These are phyloP conservation scores for Xylariaceae sp. DNA, from an alignment of 2,329 filamentous ascomycete species.

Conservation along the genomic window DNA sequence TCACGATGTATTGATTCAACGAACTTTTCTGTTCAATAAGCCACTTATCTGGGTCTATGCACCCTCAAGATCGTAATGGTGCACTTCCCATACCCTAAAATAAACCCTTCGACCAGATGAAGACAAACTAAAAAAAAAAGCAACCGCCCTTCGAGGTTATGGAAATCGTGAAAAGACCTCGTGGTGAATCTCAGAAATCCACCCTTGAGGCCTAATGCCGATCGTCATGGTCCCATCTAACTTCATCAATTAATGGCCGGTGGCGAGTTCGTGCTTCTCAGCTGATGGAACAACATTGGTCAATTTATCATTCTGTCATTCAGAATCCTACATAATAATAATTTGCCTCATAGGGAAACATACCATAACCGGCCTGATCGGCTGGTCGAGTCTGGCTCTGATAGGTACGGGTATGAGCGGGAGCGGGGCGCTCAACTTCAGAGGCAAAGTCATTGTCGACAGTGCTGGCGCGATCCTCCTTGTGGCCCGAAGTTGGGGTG, in stretches of 20 bases:
- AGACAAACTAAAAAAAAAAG: neutral
- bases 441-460: slow-evolving; percentile 21
- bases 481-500: slow-evolving; percentile 19
- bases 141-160: neutral
- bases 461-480: slow-evolving; percentile 19
- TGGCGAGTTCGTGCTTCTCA: neutral
- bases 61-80: too few species aligned
- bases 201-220: too few species aligned
- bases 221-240: too few species aligned
- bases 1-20: neutral
- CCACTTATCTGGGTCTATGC: too few species aligned
- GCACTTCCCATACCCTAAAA: slow-evolving; percentile 1
- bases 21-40: neutral
- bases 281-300: neutral
- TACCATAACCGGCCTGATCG: slow-evolving; percentile 14
- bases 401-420: slow-evolving; percentile 8
- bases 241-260: neutral
- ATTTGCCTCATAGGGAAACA: neutral
- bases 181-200: neutral
- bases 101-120: neutral
- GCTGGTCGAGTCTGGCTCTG: slow-evolving; percentile 17
- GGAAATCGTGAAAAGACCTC: neutral
- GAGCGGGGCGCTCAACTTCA: slow-evolving; percentile 18
- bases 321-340: neutral
- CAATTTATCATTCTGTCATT: neutral